These are phyloP conservation scores for Fagopyrum homotropicum DNA, from an alignment of 148 eudicot species.

Conservation along the genomic window DNA sequence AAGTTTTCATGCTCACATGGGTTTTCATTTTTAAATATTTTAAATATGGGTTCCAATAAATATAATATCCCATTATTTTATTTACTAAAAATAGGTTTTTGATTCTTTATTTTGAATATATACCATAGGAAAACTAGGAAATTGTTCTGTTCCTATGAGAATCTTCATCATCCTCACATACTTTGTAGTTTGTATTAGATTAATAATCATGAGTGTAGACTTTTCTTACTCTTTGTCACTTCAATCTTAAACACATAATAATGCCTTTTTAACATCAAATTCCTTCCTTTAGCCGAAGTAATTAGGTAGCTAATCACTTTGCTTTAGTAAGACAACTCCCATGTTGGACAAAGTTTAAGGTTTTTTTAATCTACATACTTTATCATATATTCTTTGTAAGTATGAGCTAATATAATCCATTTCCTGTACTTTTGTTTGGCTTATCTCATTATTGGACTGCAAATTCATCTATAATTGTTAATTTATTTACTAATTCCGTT, in stretches of 20 bases:
- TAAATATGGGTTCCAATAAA: background rate
- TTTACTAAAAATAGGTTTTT: constrained; percentile 3
- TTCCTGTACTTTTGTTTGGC: background rate
- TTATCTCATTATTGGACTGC: background rate
- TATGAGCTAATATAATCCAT: background rate
- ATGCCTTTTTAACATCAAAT: background rate
- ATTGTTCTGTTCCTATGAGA: constrained; percentile 6
- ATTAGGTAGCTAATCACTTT: constrained; percentile 3
- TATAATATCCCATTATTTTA: background rate
- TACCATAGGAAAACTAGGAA: background rate
- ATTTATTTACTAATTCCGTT: background rate
- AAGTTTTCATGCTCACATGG: constrained; percentile 12
- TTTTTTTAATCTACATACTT: background rate
- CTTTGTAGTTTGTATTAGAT: constrained; percentile 5
- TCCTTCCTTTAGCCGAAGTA: background rate
- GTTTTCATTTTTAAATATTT: background rate
- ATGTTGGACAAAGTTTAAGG: constrained; percentile 2
- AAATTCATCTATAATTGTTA: background rate
- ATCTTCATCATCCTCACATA: constrained; percentile 9
- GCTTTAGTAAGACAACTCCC: constrained; percentile 7
- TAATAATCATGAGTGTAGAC: background rate
- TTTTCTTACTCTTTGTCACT: background rate
- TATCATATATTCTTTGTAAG: background rate
- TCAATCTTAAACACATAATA: background rate
- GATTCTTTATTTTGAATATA: background rate